A percentile compares a stretch with the other conserved stretches of the same genome.
phyloP scores from a whole-genome alignment of 2,329 filamentous ascomycete species.

The Sordariomycetes sp. region DNA sequence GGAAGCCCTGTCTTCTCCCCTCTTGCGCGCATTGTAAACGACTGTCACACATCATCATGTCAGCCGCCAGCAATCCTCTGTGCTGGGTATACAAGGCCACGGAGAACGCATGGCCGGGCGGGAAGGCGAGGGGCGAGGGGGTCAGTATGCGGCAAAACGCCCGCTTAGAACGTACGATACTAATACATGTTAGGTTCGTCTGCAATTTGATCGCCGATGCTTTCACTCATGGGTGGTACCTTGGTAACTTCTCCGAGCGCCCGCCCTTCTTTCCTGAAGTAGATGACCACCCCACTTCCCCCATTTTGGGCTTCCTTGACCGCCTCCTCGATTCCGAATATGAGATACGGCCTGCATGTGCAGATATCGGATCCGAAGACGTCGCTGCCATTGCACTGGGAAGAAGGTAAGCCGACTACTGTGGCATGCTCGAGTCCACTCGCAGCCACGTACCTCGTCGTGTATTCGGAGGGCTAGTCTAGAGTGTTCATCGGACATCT shows the following conservation, averaged over 20 bases:
- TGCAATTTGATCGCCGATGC: neutral
- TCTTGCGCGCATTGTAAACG: conserved; percentile 70
- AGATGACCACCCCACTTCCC: conserved; percentile 90
- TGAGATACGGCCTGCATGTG: conserved; percentile 89
- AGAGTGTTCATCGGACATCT: conserved; percentile 78
- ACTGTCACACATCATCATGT: conserved; percentile 18
- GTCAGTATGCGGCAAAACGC: neutral
- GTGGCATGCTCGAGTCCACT: neutral
- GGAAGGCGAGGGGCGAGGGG: neutral
- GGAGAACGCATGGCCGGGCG: neutral
- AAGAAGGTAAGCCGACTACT: neutral
- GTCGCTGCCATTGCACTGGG: conserved; percentile 81
- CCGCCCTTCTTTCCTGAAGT: conserved; percentile 95
- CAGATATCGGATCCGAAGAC: conserved; percentile 98
- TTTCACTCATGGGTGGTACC: conserved; percentile 34
- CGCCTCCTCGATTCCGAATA: conserved; percentile 93
- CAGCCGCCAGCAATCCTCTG: neutral
- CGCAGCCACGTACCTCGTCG: conserved; percentile 34
- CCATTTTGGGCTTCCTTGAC: conserved; percentile 94
- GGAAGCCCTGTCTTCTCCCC: conserved; percentile 65
- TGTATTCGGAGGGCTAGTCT: conserved; percentile 74
- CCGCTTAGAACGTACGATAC: conserved; percentile 8
- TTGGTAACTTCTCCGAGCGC: conserved; percentile 94
- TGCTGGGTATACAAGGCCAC: neutral
- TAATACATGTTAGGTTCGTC: conserved; percentile 1